These are phyloP conservation scores for Cryoendolithus antarcticus DNA, from an alignment of 2,329 filamentous ascomycete genomes.

Conservation along the genomic window DNA sequence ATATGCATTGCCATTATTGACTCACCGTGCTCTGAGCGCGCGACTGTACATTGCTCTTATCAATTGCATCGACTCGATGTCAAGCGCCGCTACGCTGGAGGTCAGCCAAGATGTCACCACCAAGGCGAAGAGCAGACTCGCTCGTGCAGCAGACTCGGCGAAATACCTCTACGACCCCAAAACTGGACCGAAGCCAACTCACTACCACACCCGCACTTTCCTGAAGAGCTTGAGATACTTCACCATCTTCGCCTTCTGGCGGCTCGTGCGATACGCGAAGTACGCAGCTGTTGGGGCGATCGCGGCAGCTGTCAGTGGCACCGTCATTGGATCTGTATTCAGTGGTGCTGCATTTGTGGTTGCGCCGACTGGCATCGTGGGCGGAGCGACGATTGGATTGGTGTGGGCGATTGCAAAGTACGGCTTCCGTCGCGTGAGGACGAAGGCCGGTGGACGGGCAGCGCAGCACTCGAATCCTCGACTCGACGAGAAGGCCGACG, in stretches of 20 bases:
- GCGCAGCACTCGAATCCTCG: neutral
- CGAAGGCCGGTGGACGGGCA: conserved; percentile 15
- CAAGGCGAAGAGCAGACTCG: too few relatives aligned
- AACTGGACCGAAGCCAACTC: conserved; percentile 18
- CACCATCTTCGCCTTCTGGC: conserved; percentile 31
- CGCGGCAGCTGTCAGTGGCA: conserved; percentile 27
- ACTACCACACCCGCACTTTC: conserved; percentile 27
- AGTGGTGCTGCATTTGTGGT: conserved; percentile 30
- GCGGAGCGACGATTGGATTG: conserved; percentile 24
- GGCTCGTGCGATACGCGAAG: conserved; percentile 30
- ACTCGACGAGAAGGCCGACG: conserved; percentile 7
- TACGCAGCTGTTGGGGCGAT: conserved; percentile 30
- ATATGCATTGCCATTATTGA: too few relatives aligned
- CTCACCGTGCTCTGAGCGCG: too few relatives aligned
- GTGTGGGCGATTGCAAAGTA: conserved; percentile 29
- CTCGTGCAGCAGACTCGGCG: too few relatives aligned
- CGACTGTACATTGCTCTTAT: too few relatives aligned
- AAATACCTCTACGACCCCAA: conserved; percentile 27
- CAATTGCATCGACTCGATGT: too few relatives aligned
- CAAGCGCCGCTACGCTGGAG: too few relatives aligned
- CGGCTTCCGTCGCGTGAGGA: conserved; percentile 23
- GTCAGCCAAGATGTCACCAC: too few relatives aligned
- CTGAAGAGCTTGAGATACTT: conserved; percentile 27
- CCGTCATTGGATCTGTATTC: conserved; percentile 24
- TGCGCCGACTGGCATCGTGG: conserved; percentile 30